Percentiles rank a stretch among this genome's conserved stretches.
These are phyloP conservation scores for Bipolaris gigantea DNA, from an alignment of 2,329 filamentous ascomycete species.

Conservation along the genomic window DNA sequence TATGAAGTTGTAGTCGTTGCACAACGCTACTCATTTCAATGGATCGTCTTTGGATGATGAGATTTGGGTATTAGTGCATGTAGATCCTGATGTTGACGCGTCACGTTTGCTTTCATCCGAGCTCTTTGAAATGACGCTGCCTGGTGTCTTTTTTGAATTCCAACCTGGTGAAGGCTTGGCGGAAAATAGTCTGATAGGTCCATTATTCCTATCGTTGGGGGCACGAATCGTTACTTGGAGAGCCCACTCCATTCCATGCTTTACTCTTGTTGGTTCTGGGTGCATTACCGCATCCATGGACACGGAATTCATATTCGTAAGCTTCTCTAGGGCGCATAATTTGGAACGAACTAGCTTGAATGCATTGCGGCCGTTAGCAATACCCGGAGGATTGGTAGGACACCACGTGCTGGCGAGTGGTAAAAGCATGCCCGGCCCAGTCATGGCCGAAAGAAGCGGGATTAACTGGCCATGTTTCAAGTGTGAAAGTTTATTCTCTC, in stretches of 20 bases:
- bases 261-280: not conserved
- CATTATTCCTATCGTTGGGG: not conserved
- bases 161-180: slow-evolving; percentile 11
- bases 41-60: slow-evolving; percentile 3
- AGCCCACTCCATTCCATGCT: slow-evolving; percentile 8
- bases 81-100: not conserved
- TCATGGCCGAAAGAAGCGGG: slow-evolving; percentile 9
- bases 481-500: not conserved
- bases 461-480: slow-evolving; percentile 1
- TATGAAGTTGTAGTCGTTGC: slow-evolving; percentile 13
- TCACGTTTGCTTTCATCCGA: not conserved
- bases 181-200: slow-evolving; percentile 1
- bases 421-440: slow-evolving; percentile 11
- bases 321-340: not conserved
- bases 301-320: not conserved
- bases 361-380: slow-evolving; percentile 11
- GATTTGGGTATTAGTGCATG: not conserved
- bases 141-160: slow-evolving; percentile 2
- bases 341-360: slow-evolving; percentile 8
- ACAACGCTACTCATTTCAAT: slow-evolving; percentile 5
- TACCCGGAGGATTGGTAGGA: slow-evolving; percentile 10
- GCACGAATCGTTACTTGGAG: slow-evolving; percentile 3
- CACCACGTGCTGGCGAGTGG: slow-evolving; percentile 7
- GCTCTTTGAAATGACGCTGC: no score
- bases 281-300: slow-evolving; percentile 1